phyloP scores from a whole-genome alignment of 75 land plant species.

The Isoetes taiwanensis region DNA sequence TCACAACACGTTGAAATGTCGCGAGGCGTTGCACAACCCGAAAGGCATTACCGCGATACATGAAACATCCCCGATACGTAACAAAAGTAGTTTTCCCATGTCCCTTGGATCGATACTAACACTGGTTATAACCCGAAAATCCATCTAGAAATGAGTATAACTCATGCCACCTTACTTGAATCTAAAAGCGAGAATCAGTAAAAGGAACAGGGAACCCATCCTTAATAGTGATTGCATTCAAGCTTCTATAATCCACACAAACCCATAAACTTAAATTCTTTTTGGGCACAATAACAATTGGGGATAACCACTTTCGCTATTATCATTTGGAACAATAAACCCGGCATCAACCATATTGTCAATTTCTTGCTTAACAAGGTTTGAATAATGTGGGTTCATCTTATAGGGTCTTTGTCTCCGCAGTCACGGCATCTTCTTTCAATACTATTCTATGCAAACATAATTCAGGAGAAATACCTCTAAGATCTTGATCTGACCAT shows the following conservation, averaged over 20 bases:
- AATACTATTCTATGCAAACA: no score
- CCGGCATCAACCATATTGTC: not conserved
- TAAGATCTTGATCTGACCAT: no score
- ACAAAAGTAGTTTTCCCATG: not conserved
- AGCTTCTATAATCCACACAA: not conserved
- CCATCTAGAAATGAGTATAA: slow-evolving; percentile 12
- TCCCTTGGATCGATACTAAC: not conserved
- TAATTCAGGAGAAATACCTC: no score
- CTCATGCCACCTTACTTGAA: not conserved
- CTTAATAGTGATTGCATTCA: not conserved
- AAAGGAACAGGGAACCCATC: not conserved
- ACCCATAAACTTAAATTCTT: slow-evolving; percentile 5
- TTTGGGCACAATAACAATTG: slow-evolving; percentile 10
- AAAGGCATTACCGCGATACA: not conserved
- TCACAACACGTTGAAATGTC: no score
- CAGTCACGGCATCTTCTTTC: no score
- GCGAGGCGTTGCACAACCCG: not conserved
- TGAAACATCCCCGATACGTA: not conserved
- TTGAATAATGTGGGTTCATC: no score
- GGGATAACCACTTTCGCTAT: slow-evolving; percentile 6
- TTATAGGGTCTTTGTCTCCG: no score
- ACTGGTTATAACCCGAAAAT: not conserved
- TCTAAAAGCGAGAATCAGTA: not conserved
- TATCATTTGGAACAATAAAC: not conserved
- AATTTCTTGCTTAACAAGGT: no score